Base-by-base conservation (phyloP, 306 rosid genomes). In the Ormosia emarginata region DNA sequence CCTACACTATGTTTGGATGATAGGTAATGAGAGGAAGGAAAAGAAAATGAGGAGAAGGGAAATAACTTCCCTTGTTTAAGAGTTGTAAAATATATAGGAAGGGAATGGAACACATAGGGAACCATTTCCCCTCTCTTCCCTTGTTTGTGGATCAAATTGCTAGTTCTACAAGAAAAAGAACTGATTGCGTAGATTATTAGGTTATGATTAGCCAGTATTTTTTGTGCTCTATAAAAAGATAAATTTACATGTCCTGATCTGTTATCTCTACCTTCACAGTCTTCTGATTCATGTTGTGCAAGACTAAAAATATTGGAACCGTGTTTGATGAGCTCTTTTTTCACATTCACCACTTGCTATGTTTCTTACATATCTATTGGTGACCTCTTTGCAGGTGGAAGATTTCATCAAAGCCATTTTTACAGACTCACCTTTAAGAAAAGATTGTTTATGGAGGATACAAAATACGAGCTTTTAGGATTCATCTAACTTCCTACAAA, bases 361-460 rank as follows among this genome's bases (percentile, higher is more conserved):
- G 61, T 58, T 18, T 40, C 57, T 17, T 68, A 39, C 14, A 9
- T 5, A 36, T 73, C 5, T 17, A 43, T 65, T 40, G 29, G 18
- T 76, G 43, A 80, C 34, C 43, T 36, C 63, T 37, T 83, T 78
- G 85, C 86, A 92, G 97, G 90, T 94, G 74, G 84, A 71, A 81
- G 89, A 92, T 85, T 92, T 92, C 77, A 85, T 94, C 88, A 91
- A 88, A 85, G 94, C 97, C 58, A 94, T 94, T 80, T 94, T 94
- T 85, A 82, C 93, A 33, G 98, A 94, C 75, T 94, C 97, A 7
- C 84, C 97, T 71, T 78, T 94, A 79, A 87, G 96, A 79, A 91
- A 74, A 86, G 97, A 92, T 72, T 91, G 98, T 83, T 87, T 90
- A 79, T 79, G 91, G 93, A 92, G 92, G 86, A 86, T 94, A 86